Conservation (phyloP, 306 rosid genomes). For the Pachyrhizus erosus region DNA sequence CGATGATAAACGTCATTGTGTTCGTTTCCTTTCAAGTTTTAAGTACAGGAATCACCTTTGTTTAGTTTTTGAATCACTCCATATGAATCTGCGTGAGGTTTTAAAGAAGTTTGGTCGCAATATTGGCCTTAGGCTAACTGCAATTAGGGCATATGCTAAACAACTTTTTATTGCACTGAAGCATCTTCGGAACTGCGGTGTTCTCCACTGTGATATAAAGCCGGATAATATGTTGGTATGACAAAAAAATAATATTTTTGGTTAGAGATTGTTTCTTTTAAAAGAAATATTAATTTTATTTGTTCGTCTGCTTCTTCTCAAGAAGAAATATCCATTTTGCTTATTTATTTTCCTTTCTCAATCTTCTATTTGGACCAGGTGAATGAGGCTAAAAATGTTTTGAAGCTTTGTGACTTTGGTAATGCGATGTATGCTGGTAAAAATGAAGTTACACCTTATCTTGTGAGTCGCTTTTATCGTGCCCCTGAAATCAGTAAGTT, state of each 20-base stretch:
- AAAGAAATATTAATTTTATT: background rate
- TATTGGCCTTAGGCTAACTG: conserved; percentile 97
- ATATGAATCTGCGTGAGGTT: conserved; percentile 99
- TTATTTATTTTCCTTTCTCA: background rate
- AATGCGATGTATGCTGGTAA: conserved; percentile 99
- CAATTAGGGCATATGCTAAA: conserved; percentile 91
- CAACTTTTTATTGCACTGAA: conserved; percentile 95
- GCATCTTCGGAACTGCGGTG: conserved; percentile 97
- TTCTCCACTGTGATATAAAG: conserved; percentile 98
- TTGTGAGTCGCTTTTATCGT: conserved; percentile 90
- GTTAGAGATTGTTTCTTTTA: background rate
- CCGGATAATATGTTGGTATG: conserved; percentile 98
- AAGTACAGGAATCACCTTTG: conserved; percentile 98
- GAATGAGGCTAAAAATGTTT: conserved; percentile 94
- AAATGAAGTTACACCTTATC: conserved; percentile 95
- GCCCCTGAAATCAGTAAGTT: conserved; percentile 93
- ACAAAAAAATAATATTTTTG: background rate
- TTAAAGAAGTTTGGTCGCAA: conserved; percentile 99
- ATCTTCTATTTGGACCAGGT: conserved; percentile 59
- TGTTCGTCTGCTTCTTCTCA: background rate
- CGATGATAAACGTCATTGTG: conserved; percentile 98
- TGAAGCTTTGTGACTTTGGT: conserved; percentile 98
- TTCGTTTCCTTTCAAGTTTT: conserved; percentile 95
- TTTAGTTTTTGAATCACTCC: conserved; percentile 98
- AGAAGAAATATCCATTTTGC: background rate